Base-by-base conservation (phyloP, 495 filamentous ascomycete species). In the Aspergillus conjunctus region DNA sequence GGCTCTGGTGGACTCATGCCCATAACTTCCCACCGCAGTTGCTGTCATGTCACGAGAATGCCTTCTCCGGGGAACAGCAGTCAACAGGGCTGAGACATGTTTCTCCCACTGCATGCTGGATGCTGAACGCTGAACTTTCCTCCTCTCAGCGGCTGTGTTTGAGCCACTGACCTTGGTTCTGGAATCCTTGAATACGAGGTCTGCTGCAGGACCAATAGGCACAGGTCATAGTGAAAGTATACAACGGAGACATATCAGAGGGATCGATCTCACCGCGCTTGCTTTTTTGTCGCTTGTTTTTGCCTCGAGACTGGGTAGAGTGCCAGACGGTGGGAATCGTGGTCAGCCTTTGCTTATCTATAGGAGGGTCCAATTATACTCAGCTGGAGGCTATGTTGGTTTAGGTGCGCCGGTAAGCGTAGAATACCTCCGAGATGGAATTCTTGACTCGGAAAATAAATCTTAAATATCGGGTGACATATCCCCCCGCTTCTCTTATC, bases 171-270 rank as follows among this genome's bases (percentile, higher is more conserved):
- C 17, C 26, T 20, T 22, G 39, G 39, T 32, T 17, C 54, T 61
- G 53, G 33, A n/a, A 9, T 59, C 45, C 51, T 61, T 32, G 66
- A 70, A 75, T 73, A 75, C 73, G 73, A 75, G 73, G 53, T 68
- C 61, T 69, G 66, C 52, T 64, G 66, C 67, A 66, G n/a, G 14
- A 26, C 26, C 3, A n/a, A 33, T 1, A 20, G 15, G 30, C 2
- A 14, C 11, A 6, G 4, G 15, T 41, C 12, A 41, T 11, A 41
- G 15, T n/a, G 37, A 1, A 41, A 14, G 15, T 41, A 41, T 12
- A 33, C 12, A 10, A 3, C 41, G 17, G 4, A 14, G 37, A 9
- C 15, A 33, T 22, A 10, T 18, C 41, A 30, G 15, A 14, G 37
- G 37, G 37, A 41, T 11, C 11, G 37, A 41, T 41, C 37, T 4